A percentile compares a stretch with the other conserved stretches of the same genome.
phyloP scores from a whole-genome alignment of 2,329 filamentous ascomycete genomes.

The Periconia macrospinosa region DNA sequence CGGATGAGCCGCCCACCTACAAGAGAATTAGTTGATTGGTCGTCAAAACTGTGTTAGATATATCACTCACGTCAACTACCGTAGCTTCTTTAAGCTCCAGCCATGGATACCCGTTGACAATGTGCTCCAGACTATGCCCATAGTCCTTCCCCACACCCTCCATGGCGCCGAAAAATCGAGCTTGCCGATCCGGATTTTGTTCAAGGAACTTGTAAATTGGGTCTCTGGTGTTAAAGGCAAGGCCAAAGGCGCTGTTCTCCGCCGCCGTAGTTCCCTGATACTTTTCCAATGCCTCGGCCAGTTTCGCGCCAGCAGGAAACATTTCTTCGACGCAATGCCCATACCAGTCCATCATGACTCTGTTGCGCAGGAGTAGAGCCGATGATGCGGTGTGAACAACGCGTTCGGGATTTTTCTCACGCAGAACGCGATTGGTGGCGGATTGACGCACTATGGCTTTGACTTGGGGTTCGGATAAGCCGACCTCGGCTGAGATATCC shows the following conservation, averaged over 20 bases:
- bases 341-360: constrained; percentile 1
- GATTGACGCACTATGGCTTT: constrained; percentile 2
- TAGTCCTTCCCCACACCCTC: not conserved
- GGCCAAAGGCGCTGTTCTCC: not conserved
- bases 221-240: constrained; percentile 3
- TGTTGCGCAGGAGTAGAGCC: constrained; percentile 1
- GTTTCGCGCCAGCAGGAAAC: constrained; percentile 2
- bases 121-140: not conserved
- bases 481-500: not conserved
- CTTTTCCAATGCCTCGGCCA: constrained; percentile 1
- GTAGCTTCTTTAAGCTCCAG: not conserved
- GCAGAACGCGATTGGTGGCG: constrained; percentile 1
- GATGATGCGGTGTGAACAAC: constrained; percentile 1
- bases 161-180: constrained; percentile 2
- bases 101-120: constrained; percentile 3
- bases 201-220: constrained; percentile 1
- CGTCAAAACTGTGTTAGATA: not conserved
- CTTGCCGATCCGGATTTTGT: not conserved
- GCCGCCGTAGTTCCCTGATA: not conserved
- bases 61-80: constrained; percentile 1
- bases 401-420: not conserved
- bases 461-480: not conserved
- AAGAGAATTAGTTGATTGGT: not conserved
- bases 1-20: constrained; percentile 3
- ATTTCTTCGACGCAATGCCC: constrained; percentile 1